phyloP scores from a whole-genome alignment of 208 protist genomes.

The Novymonas esmeraldas region DNA sequence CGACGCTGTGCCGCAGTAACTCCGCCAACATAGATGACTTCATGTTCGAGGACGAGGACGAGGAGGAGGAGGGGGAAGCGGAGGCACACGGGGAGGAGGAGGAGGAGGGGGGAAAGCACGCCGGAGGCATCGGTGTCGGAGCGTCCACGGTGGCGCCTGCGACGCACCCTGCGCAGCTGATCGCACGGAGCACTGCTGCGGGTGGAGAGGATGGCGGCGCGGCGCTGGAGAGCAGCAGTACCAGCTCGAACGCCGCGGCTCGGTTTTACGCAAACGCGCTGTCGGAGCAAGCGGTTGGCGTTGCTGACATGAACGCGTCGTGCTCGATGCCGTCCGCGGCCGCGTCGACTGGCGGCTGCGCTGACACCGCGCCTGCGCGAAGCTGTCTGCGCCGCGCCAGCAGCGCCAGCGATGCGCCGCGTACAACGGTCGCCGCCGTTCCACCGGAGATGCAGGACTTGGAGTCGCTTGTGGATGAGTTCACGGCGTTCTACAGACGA shows the following conservation, averaged over 20 bases:
- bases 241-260: slow-evolving; percentile 16
- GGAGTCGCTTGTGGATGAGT: slow-evolving; percentile 77
- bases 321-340: slow-evolving; percentile 10
- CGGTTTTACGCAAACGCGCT: slow-evolving; percentile 50
- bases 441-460: slow-evolving; percentile 66
- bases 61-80: slow-evolving; percentile 6
- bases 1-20: slow-evolving; percentile 27
- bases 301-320: slow-evolving; percentile 25
- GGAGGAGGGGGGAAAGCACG: neutral
- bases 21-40: slow-evolving; percentile 45
- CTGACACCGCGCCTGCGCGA: neutral
- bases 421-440: slow-evolving; percentile 10
- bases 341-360: neutral
- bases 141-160: neutral
- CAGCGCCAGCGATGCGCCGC: slow-evolving; percentile 1
- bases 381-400: neutral
- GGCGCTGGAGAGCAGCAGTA: neutral
- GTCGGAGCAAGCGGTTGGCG: slow-evolving; percentile 37
- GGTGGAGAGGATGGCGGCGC: neutral
- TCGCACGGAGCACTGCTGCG: neutral
- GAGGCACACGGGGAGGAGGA: neutral
- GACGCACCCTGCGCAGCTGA: neutral
- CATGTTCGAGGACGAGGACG: slow-evolving; percentile 33
- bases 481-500: slow-evolving; percentile 53
- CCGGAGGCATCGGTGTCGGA: neutral